Evolutionary conservation across 495 filamentous ascomycete genomes (phyloP).

Genomic region (Penicillium riverlandense): DNA sequence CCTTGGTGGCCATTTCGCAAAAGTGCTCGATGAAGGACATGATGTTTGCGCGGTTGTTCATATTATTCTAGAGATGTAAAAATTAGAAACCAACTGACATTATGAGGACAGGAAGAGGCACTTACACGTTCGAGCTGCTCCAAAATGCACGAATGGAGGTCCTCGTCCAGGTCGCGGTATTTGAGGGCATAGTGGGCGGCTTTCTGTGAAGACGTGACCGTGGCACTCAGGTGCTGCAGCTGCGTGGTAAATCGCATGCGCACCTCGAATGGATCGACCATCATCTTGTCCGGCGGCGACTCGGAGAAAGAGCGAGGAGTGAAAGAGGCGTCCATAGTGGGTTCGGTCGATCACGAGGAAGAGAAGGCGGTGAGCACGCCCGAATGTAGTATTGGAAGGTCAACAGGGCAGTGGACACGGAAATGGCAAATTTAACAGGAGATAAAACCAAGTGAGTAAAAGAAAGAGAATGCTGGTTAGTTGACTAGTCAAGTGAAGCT

Average conservation of each 20-base stretch:
- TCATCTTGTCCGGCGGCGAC: slow-evolving; percentile 26
- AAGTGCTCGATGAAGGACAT: slow-evolving; percentile 98
- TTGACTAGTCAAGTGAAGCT: no score
- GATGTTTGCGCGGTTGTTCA: slow-evolving; percentile 97
- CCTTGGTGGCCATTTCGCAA: slow-evolving; percentile 74
- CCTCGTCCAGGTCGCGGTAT: slow-evolving; percentile 87
- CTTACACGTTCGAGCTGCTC: slow-evolving; percentile 83
- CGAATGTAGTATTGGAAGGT: no score
- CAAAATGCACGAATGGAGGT: slow-evolving; percentile 92
- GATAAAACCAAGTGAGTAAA: no score
- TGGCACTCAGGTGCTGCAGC: slow-evolving; percentile 83
- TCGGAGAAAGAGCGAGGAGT: background rate
- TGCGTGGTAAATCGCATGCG: slow-evolving; percentile 92
- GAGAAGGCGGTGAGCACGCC: no score
- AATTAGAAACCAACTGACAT: background rate
- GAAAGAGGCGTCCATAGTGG: slow-evolving; percentile 1
- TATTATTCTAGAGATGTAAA: slow-evolving; percentile 56
- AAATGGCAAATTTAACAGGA: no score
- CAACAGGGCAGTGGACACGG: no score
- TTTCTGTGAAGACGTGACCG: slow-evolving; percentile 80
- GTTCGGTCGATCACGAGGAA: background rate
- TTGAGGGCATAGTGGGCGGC: slow-evolving; percentile 92
- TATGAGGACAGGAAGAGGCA: background rate
- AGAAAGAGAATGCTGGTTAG: no score
- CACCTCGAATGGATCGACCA: slow-evolving; percentile 96